Conservation (phyloP, 2,329 filamentous ascomycete species). For the Gaeumannomyces tritici region DNA sequence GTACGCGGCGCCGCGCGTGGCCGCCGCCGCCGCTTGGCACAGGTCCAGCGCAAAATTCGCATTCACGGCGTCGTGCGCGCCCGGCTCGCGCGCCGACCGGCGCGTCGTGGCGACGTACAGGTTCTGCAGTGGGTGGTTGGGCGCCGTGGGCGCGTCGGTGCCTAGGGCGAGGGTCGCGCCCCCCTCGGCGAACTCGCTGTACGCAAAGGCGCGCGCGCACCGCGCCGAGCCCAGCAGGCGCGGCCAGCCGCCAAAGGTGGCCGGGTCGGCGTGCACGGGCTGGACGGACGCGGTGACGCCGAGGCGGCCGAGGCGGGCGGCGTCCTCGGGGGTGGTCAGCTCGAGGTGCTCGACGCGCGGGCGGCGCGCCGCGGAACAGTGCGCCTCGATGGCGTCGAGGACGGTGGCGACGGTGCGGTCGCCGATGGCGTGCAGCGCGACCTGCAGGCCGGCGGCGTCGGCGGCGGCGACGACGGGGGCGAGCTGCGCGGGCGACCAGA, state of each 20-base stretch:
- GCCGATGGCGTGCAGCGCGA: conserved; percentile 57
- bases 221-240: conserved; percentile 42
- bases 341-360: conserved; percentile 59
- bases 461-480: conserved; percentile 44
- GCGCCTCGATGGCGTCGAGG: conserved; percentile 41
- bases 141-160: conserved; percentile 50
- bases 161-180: conserved; percentile 48
- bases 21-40: conserved; percentile 42
- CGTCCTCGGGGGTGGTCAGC: conserved; percentile 44
- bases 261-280: conserved; percentile 49
- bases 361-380: conserved; percentile 33
- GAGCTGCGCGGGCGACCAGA: conserved; percentile 46
- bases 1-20: conserved; percentile 45
- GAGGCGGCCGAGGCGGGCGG: conserved; percentile 41
- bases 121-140: conserved; percentile 43
- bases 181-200: conserved; percentile 47
- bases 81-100: conserved; percentile 40
- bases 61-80: conserved; percentile 33
- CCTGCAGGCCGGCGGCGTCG: conserved; percentile 43
- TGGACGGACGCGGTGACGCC: conserved; percentile 53
- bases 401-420: conserved; percentile 48
- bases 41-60: conserved; percentile 42
- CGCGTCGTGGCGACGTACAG: conserved; percentile 51
- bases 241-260: conserved; percentile 52
- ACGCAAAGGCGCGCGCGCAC: conserved; percentile 51